Evolutionary conservation across 441 rosid species (phyloP), one percentile per base, ranked within the genome.

Genomic region (Geranium incanum): DNA sequence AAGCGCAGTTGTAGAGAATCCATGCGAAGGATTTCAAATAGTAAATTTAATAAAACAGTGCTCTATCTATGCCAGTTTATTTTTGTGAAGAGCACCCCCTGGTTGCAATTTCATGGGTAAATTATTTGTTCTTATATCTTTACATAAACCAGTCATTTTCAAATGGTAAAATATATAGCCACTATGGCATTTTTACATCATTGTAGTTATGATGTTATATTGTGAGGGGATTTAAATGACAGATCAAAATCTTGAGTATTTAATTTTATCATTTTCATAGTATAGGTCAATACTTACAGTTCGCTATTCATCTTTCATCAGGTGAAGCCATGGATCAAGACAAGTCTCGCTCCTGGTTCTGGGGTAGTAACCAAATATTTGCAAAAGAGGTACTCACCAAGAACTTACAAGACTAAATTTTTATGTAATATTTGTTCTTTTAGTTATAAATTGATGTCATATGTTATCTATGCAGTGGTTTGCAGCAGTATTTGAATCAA

Each of bases 291-390:
- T 48, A 48, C 57, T 48, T 48, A 48, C 16, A 48, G 57, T 3
- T 48, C n/a, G 57, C 4, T 1, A 48, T 48, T 48, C 57, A 48
- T 33, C 67, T 2, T 76, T 74, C 70, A 18, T 74, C 81, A 89
- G 97, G 98, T 93, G 57, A 91, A 88, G 78, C 97, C 96, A 68
- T 91, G 97, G 96, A 69, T 88, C 70, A 93, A 93, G 81, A 91
- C 98, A 37, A 93, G 98, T 81, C 98, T 91, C 68, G 98, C 98
- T 76, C 97, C 98, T 11, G 96, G 98, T 66, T 93, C 97, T 71
- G 96, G 98, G 67, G 93, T 90, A 73, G 96, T 92, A 66, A 88
- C 96, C 68, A 92, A 87, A 76, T 92, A 92, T 81, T 79, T 92
- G 75, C 83, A 80, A 64, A 88, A 88, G 82, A 90, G 97, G 96